Evolutionary conservation across 2,329 filamentous ascomycete genomes (phyloP).

Genomic region (Paecilomyces sp.): DNA sequence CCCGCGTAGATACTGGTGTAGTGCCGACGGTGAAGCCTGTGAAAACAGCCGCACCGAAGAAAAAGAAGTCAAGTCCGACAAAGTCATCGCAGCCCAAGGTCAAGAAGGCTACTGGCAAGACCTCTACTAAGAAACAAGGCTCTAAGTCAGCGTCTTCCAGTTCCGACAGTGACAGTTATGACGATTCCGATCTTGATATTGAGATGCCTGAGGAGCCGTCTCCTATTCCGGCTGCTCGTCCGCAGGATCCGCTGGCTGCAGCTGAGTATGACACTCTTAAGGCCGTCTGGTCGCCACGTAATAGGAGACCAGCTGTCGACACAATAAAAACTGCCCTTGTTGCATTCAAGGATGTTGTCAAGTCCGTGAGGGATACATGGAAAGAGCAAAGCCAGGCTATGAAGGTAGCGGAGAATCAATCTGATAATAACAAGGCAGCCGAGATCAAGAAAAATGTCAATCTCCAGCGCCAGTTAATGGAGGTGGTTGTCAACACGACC

Average conservation of each 20-base stretch:
- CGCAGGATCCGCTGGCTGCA: constrained; percentile 46
- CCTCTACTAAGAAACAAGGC: constrained; percentile 14
- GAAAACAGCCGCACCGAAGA: constrained; percentile 10
- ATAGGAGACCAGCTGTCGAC: constrained; percentile 41
- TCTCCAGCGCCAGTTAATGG: constrained; percentile 51
- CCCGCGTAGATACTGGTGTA: not conserved
- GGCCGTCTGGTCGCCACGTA: constrained; percentile 53
- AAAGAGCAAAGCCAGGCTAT: constrained; percentile 51
- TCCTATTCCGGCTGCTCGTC: constrained; percentile 47
- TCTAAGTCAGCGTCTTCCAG: constrained; percentile 34
- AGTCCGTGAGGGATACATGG: constrained; percentile 55
- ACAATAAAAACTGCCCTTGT: constrained; percentile 49
- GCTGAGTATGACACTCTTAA: constrained; percentile 54
- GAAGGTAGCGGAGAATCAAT: constrained; percentile 52
- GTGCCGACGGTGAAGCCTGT: constrained; percentile 9
- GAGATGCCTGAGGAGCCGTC: constrained; percentile 47
- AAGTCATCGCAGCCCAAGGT: constrained; percentile 11
- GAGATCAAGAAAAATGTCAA: constrained; percentile 51
- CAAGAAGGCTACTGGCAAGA: constrained; percentile 17
- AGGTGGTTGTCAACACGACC: constrained; percentile 41
- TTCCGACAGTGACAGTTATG: constrained; percentile 43
- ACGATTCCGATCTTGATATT: constrained; percentile 45
- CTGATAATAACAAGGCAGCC: constrained; percentile 46
- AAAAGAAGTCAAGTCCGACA: constrained; percentile 13
- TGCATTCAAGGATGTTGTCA: constrained; percentile 54